Conservation (phyloP, 75 land plant genomes). For the Cupressus sempervirens region DNA sequence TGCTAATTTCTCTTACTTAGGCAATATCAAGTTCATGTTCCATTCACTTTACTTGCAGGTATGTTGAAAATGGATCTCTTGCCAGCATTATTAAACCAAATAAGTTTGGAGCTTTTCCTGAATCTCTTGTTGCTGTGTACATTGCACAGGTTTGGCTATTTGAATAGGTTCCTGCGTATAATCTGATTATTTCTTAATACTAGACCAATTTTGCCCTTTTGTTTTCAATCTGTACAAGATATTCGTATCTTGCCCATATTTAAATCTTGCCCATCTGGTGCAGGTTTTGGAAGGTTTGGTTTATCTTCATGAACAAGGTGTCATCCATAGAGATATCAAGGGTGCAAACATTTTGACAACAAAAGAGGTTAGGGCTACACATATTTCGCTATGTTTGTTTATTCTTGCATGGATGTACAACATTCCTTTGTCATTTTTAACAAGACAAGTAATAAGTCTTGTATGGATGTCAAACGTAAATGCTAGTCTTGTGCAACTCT, state of each 20-base stretch:
- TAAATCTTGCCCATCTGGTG: not conserved
- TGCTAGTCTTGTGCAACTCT: too few species aligned
- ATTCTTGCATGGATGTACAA: not conserved
- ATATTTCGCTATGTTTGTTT: not conserved
- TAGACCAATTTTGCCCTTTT: not conserved
- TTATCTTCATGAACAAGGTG: slow-evolving; percentile 97
- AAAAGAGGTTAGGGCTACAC: slow-evolving; percentile 64
- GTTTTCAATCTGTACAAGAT: not conserved
- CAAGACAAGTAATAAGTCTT: too few species aligned
- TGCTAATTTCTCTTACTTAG: not conserved
- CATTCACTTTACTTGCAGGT: slow-evolving; percentile 30
- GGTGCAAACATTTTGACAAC: slow-evolving; percentile 98
- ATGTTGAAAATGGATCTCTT: slow-evolving; percentile 99
- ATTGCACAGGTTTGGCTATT: slow-evolving; percentile 72
- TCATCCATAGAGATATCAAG: slow-evolving; percentile 96
- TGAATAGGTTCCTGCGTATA: not conserved
- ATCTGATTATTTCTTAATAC: not conserved
- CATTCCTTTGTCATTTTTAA: not conserved
- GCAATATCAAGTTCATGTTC: not conserved
- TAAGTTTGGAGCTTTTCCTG: slow-evolving; percentile 98
- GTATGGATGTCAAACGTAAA: too few species aligned
- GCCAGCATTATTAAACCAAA: slow-evolving; percentile 96
- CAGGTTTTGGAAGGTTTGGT: slow-evolving; percentile 96
- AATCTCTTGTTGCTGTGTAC: slow-evolving; percentile 83
- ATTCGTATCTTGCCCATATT: not conserved